Conservation (phyloP, 768 basidiomycete genomes). For the Mycena leptocephala region DNA sequence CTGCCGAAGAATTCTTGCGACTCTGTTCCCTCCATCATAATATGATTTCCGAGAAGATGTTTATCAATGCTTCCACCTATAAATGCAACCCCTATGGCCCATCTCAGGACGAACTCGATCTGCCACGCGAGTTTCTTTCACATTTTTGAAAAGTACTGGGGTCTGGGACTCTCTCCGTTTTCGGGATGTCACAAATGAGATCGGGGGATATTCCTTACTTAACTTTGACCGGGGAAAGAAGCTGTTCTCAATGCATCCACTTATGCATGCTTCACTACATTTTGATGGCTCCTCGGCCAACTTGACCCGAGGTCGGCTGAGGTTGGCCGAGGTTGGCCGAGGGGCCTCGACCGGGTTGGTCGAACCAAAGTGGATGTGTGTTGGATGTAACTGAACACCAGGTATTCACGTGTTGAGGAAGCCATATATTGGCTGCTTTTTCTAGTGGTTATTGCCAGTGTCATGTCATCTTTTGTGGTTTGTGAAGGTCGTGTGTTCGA, state of each 20-base stretch:
- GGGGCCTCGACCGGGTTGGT: no score
- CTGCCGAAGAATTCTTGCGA: neutral
- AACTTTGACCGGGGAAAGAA: neutral
- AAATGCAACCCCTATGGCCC: neutral
- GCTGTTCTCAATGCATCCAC: neutral
- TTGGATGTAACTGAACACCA: no score
- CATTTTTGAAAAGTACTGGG: neutral
- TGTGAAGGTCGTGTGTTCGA: no score
- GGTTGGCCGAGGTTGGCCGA: no score
- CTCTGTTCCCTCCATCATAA: neutral
- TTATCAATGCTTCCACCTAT: neutral
- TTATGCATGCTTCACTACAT: no score
- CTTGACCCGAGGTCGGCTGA: no score
- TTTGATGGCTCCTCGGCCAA: no score
- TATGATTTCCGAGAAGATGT: neutral
- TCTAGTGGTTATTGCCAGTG: no score
- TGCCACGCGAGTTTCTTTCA: neutral
- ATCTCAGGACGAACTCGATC: neutral
- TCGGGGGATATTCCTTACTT: constrained; percentile 6
- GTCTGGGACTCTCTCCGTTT: neutral
- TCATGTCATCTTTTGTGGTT: no score
- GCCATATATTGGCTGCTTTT: no score
- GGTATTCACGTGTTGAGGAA: no score
- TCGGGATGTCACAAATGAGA: neutral
- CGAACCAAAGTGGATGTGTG: no score